Conservation (phyloP, 2,329 filamentous ascomycete genomes). For the Byssothecium circinans region DNA sequence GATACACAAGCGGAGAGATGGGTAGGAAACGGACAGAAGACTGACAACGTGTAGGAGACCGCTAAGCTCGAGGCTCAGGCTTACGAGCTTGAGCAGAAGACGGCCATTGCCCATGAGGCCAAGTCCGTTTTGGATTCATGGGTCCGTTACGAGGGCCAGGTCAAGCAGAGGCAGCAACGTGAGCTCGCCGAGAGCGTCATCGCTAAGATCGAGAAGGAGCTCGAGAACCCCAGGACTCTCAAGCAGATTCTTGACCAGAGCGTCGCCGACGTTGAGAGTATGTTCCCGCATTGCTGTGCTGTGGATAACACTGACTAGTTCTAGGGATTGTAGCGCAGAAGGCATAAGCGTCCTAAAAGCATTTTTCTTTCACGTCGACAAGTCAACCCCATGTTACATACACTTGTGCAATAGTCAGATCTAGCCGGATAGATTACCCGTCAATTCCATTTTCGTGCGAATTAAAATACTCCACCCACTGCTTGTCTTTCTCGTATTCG, state of each 20-base stretch:
- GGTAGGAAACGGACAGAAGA: conserved; percentile 18
- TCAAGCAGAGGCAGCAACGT: conserved; percentile 97
- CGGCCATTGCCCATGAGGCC: conserved; percentile 86
- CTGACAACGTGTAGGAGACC: conserved; percentile 71
- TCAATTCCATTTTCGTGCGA: conserved; percentile 13
- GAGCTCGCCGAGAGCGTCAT: conserved; percentile 93
- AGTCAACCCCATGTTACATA: conserved; percentile 41
- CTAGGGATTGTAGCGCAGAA: conserved; percentile 44
- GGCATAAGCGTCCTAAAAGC: conserved; percentile 38
- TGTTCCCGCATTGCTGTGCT: conserved; percentile 35
- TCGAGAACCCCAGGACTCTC: conserved; percentile 95
- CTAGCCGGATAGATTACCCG: conserved; percentile 37
- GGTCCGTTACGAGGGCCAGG: conserved; percentile 97
- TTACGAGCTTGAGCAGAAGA: conserved; percentile 96
- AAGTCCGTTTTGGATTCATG: conserved; percentile 96
- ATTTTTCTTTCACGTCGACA: conserved; percentile 28
- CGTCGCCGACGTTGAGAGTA: conserved; percentile 94
- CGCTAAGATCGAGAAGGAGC: conserved; percentile 97
- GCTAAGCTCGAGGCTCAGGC: conserved; percentile 93
- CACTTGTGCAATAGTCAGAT: conserved; percentile 46
- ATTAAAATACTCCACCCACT: not conserved
- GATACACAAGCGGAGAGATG: conserved; percentile 19
- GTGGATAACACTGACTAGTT: conserved; percentile 18
- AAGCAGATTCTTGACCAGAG: conserved; percentile 99
- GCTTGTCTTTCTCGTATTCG: no score